These are phyloP conservation scores for Calonectria honghensis DNA, from an alignment of 2,329 filamentous ascomycete genomes.

Conservation along the genomic window DNA sequence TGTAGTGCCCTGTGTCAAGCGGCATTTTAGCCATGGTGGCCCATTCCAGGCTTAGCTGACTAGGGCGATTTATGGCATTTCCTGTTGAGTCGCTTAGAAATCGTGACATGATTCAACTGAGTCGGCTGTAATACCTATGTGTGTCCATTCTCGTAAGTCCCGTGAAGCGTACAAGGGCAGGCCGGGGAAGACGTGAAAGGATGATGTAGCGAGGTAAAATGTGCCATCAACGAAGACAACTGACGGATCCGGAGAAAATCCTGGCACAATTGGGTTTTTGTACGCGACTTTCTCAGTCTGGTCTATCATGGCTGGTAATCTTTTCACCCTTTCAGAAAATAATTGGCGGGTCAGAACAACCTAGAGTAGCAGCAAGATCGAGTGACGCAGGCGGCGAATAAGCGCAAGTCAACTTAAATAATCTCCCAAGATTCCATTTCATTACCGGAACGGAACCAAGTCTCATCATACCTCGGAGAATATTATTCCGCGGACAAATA, in stretches of 20 bases:
- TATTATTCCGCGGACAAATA: conserved; percentile 42
- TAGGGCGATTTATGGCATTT: conserved; percentile 44
- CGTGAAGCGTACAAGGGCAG: conserved; percentile 43
- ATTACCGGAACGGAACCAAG: not conserved
- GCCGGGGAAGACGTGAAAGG: conserved; percentile 44
- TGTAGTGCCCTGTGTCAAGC: conserved; percentile 42
- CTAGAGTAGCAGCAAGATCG: not conserved
- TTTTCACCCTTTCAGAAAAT: not conserved
- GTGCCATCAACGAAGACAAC: conserved; percentile 42
- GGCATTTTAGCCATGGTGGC: conserved; percentile 34
- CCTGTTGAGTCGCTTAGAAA: conserved; percentile 28
- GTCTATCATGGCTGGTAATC: not conserved
- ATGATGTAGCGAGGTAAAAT: conserved; percentile 45
- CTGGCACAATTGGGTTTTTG: conserved; percentile 40
- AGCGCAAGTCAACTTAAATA: not conserved
- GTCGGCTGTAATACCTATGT: conserved; percentile 29
- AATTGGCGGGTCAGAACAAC: not conserved
- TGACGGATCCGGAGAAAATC: conserved; percentile 44
- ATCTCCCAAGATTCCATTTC: not conserved
- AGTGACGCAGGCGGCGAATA: not conserved
- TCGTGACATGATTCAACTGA: too few relatives aligned
- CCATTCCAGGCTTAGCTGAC: conserved; percentile 37
- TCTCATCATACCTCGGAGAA: not conserved
- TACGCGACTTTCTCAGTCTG: conserved; percentile 8
- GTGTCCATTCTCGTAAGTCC: conserved; percentile 41